These are phyloP conservation scores for Coniophora puteana DNA, from an alignment of 1,284 basidiomycete genomes.

Conservation along the genomic window DNA sequence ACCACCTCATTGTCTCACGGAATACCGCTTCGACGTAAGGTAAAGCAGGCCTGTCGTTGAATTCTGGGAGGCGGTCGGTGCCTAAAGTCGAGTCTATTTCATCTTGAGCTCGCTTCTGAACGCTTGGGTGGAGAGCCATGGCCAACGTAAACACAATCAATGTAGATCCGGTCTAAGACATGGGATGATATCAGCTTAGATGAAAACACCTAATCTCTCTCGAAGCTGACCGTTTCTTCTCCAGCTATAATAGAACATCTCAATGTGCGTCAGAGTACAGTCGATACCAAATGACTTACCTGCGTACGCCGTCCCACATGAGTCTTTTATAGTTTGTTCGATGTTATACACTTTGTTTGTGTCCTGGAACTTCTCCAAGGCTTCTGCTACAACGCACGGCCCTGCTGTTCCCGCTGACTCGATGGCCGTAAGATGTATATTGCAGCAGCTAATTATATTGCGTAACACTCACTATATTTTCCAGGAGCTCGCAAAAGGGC, in stretches of 20 bases:
- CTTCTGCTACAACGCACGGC: conserved; percentile 8
- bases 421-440: neutral
- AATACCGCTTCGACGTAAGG: conserved; percentile 17
- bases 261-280: neutral
- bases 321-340: conserved; percentile 8
- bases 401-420: conserved; percentile 6
- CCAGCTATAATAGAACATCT: conserved; percentile 3
- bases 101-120: conserved; percentile 15
- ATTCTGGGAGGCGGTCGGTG: conserved; percentile 14
- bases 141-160: conserved; percentile 30
- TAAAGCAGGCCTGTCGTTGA: conserved; percentile 14
- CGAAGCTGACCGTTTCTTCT: conserved; percentile 6
- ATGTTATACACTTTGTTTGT: neutral
- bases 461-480: too few species aligned
- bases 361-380: conserved; percentile 1
- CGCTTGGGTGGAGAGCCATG: conserved; percentile 18
- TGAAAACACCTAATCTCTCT: neutral
- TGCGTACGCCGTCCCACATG: conserved; percentile 7
- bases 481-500: too few species aligned
- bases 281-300: conserved; percentile 2
- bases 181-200: conserved; percentile 16
- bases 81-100: conserved; percentile 19
- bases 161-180: conserved; percentile 25
- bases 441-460: too few species aligned
- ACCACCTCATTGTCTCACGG: conserved; percentile 13